Evolutionary conservation across 352 stramenopile genomes (phyloP), one percentile per base, ranked within the genome.

Genomic region (Phytophthora fragariaefolia): DNA sequence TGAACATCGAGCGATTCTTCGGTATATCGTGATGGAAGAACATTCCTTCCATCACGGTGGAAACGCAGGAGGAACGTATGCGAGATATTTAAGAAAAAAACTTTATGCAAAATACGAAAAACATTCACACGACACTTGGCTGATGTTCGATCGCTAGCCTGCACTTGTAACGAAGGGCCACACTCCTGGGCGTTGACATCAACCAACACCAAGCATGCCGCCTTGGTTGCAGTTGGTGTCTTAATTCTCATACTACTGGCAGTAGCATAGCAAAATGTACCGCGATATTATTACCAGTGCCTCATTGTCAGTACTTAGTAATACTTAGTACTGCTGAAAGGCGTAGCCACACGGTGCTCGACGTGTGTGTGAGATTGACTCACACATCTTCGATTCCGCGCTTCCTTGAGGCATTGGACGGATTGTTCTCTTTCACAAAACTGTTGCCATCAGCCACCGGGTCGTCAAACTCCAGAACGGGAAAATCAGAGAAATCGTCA

Each of bases 401-500:
- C 76, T 93, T 90, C 55, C 76, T 83, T n/a, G 74, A 27, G 56
- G 79, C 74, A 58, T 77, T 69, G 17, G 57, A 78, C 51, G 77
- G 59, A 17, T 79, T 74, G 68, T 91, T 90, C 34, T 91, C 84
- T 66, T 90, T 93, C 71, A 82, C 84, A 62, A 75, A 79, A 60
- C 77, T 77, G 45, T 69, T 73, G 53, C 76, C 80, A 28, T 85
- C 82, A 58, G 80, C 69, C 48, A 90, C 65, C n/a, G 87, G 80
- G 23, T 91, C 82, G 24, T 82, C 77, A 57, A 95, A 90, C 62
- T 91, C 83, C 26, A 95, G 74, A 42, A 87, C 84, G 2, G 81
- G 75, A 36, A 95, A 92, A 58, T 94, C 84, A 4, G 71, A 69
- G 52, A 94, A 94, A 55, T 90, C 86, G 53, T 90, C 83, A 27